Evolutionary conservation across 2,329 filamentous ascomycete genomes (phyloP), one percentile per base, ranked within the genome.

Genomic region (Diatrype stigma): DNA sequence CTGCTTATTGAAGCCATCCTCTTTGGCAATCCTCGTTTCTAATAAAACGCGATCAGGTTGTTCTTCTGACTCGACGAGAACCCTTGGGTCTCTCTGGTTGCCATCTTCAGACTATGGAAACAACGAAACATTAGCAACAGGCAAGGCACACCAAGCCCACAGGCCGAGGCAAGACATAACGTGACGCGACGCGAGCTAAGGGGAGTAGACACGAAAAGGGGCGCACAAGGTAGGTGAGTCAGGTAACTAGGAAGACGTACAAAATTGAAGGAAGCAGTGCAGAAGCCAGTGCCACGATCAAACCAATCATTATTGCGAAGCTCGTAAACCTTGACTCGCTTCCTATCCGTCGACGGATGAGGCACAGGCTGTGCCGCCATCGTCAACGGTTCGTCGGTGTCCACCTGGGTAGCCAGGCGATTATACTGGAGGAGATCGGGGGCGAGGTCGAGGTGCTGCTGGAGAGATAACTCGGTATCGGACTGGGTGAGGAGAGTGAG

Each of bases 271-370:
- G 85, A 80, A 45, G 92, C 91, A 53, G 84, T 89, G 70, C 94
- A 97, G 71, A 96, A 96, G 56, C 94, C 94, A 45, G 94, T 99
- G 58, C 94, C 94, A 65, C 93, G 82, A 74, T 99, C 94, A 69
- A 93, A 96, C 94, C 94, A 99, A 83, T 97, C 94, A 80, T 96
- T 96, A 74, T 96, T 91, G 71, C 90, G 90, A 65, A 99, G 82
- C 77, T 97, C 94, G 73, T 99, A 99, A 69, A 99, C 94, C 79
- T 99, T 99, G 73, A 97, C 94, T 79, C 94, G 81, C 71, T 81
- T 84, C 73, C 78, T 83, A 65, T 85, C 82, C 70, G 79, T 79
- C 70, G 78, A 73, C 74, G 78, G 80, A 81, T 84, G 81, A 82
- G 82, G 82, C 82, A 85, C 81, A 63, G 76, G 73, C 76, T 85